Conservation (phyloP, 352 stramenopile genomes). For the Pythium plurisporium region DNA sequence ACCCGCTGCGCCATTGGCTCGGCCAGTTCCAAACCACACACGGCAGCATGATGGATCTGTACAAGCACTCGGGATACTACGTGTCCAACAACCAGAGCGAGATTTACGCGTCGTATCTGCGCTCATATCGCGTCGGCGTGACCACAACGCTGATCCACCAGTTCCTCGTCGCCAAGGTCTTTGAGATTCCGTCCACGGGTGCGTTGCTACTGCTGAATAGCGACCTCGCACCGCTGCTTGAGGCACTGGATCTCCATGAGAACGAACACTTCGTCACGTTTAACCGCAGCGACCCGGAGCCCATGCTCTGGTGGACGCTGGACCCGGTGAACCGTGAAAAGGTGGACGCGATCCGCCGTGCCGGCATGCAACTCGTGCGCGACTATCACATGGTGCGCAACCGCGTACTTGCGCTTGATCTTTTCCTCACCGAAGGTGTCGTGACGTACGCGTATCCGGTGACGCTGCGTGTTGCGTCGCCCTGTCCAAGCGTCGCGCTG, state of each 20-base stretch:
- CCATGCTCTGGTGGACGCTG: slow-evolving; percentile 44
- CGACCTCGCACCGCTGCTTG: slow-evolving; percentile 50
- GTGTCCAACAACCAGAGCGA: slow-evolving; percentile 56
- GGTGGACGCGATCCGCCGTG: slow-evolving; percentile 54
- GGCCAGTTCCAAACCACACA: slow-evolving; percentile 45
- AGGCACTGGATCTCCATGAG: slow-evolving; percentile 47
- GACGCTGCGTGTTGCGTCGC: slow-evolving; percentile 30
- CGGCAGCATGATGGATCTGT: slow-evolving; percentile 49
- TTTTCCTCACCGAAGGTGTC: slow-evolving; percentile 52
- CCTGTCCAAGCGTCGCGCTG: slow-evolving; percentile 59
- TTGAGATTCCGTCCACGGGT: slow-evolving; percentile 74
- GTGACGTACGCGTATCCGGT: slow-evolving; percentile 41
- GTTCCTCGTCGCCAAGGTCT: slow-evolving; percentile 75
- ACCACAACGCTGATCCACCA: slow-evolving; percentile 74
- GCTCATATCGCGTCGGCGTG: slow-evolving; percentile 64
- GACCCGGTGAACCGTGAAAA: slow-evolving; percentile 41
- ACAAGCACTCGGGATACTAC: slow-evolving; percentile 53
- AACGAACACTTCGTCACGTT: slow-evolving; percentile 62
- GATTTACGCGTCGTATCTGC: slow-evolving; percentile 67
- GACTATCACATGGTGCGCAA: slow-evolving; percentile 53
- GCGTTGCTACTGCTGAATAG: slow-evolving; percentile 62
- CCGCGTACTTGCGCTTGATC: slow-evolving; percentile 50
- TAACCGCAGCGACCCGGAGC: slow-evolving; percentile 45
- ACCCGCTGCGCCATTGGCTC: slow-evolving; percentile 70
- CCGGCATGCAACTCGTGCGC: slow-evolving; percentile 55